These are phyloP conservation scores for Lasiodiplodia citricola DNA, from an alignment of 2,329 filamentous ascomycete species.

Conservation along the genomic window DNA sequence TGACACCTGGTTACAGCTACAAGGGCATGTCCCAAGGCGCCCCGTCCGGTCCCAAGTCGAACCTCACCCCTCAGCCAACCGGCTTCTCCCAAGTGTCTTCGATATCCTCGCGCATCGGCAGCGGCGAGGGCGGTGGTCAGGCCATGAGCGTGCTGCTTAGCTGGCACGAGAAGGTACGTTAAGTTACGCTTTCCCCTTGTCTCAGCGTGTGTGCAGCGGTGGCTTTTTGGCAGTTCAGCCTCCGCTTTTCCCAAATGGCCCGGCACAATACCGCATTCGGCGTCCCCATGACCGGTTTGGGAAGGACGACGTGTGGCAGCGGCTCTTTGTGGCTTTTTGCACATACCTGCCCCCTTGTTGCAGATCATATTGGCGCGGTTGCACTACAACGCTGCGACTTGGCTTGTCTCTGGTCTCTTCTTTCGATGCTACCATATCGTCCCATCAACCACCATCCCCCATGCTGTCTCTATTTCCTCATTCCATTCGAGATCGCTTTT, in stretches of 20 bases:
- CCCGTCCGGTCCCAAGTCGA: constrained; percentile 36
- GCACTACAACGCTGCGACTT: constrained; percentile 18
- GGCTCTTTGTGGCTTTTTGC: constrained; percentile 19
- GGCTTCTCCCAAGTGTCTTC: constrained; percentile 83
- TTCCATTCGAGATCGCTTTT: background rate
- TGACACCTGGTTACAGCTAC: constrained; percentile 64
- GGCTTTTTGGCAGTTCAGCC: constrained; percentile 7
- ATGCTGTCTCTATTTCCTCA: background rate
- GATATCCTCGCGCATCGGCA: constrained; percentile 61
- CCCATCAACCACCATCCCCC: background rate
- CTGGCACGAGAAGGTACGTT: constrained; percentile 87
- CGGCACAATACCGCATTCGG: constrained; percentile 21
- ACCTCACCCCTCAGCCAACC: constrained; percentile 74
- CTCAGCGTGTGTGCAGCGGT: constrained; percentile 6
- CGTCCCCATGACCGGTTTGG: constrained; percentile 9
- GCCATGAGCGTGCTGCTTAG: constrained; percentile 96
- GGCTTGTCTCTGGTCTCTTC: background rate
- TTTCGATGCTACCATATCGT: background rate
- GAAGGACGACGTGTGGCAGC: constrained; percentile 15
- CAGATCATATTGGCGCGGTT: constrained; percentile 22
- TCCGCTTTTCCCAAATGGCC: constrained; percentile 8
- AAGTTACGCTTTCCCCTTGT: constrained; percentile 12
- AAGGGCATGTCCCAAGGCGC: constrained; percentile 75
- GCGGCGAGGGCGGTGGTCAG: constrained; percentile 74
- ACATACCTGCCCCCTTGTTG: constrained; percentile 15